Conservation (phyloP, 2,329 filamentous ascomycete genomes). For the Phyllosticta citriasiana region DNA sequence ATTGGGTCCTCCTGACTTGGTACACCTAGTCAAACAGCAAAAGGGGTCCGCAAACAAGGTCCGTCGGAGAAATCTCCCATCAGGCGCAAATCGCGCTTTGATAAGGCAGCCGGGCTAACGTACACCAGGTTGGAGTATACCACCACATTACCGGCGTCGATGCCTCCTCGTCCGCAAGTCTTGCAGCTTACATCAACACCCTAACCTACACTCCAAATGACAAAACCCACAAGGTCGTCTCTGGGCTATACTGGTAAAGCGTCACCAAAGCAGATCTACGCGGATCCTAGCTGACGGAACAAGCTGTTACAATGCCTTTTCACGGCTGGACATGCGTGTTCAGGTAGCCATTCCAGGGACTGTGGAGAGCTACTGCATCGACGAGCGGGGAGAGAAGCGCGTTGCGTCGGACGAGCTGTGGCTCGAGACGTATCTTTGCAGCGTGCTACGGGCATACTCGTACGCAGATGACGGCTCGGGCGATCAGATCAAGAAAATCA, state of each 20-base stretch:
- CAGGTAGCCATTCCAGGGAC: conserved; percentile 95
- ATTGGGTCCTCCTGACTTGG: conserved; percentile 88
- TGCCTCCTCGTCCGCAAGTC: conserved; percentile 90
- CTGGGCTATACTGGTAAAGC: conserved; percentile 81
- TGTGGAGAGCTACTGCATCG: conserved; percentile 94
- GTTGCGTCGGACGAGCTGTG: conserved; percentile 89
- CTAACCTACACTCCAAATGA: conserved; percentile 83
- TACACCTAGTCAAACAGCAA: conserved; percentile 79
- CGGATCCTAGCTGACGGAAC: conserved; percentile 21
- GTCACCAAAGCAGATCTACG: neutral
- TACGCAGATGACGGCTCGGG: conserved; percentile 94
- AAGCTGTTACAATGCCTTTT: conserved; percentile 98
- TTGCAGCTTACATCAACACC: conserved; percentile 97
- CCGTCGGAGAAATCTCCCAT: conserved; percentile 12
- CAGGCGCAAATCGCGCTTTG: neutral
- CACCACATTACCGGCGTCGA: conserved; percentile 97
- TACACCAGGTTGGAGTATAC: conserved; percentile 66
- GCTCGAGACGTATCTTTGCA: conserved; percentile 96
- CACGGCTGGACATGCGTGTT: conserved; percentile 93
- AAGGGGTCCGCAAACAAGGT: conserved; percentile 51
- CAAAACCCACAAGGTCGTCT: conserved; percentile 79
- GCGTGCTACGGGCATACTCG: conserved; percentile 84
- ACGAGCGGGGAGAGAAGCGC: conserved; percentile 90
- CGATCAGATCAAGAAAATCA: conserved; percentile 90
- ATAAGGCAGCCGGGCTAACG: neutral